A percentile compares a stretch with the other conserved stretches of the same genome.
phyloP scores from a whole-genome alignment of 2,329 filamentous ascomycete species.

The Trichophyton schoenleinii region DNA sequence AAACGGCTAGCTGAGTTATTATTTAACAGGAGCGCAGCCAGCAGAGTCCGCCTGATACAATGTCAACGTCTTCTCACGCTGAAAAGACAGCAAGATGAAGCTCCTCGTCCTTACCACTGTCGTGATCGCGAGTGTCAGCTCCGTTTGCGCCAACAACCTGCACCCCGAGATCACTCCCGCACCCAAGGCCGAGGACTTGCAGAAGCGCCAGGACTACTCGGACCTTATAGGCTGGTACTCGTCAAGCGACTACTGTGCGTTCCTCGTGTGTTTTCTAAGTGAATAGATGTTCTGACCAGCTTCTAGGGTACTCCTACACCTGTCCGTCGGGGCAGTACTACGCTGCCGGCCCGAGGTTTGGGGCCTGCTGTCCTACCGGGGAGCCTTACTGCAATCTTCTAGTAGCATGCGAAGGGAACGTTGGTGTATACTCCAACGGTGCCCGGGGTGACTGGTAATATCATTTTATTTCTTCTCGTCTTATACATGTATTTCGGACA shows the following conservation, averaged over 20 bases:
- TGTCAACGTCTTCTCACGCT: background rate
- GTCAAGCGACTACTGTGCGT: background rate
- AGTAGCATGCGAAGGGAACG: background rate
- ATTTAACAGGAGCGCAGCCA: background rate
- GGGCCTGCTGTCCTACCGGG: background rate
- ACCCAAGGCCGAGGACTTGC: background rate
- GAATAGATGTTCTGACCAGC: background rate
- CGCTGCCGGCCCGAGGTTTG: background rate
- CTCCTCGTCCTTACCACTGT: background rate
- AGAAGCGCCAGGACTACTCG: background rate
- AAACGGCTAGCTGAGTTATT: background rate
- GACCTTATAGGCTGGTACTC: background rate
- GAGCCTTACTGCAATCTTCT: background rate
- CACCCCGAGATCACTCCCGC: background rate
- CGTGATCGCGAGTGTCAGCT: background rate
- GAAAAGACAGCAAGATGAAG: background rate
- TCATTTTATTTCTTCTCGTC: background rate
- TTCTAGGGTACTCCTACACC: background rate
- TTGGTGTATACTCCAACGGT: background rate
- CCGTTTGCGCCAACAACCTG: background rate
- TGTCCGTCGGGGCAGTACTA: background rate
- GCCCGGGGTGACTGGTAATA: background rate
- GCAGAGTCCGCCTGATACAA: background rate
- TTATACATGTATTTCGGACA: background rate
- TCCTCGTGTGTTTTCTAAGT: background rate